phyloP scores from a whole-genome alignment of 1,284 basidiomycete genomes.

The Chalciporus sp. region DNA sequence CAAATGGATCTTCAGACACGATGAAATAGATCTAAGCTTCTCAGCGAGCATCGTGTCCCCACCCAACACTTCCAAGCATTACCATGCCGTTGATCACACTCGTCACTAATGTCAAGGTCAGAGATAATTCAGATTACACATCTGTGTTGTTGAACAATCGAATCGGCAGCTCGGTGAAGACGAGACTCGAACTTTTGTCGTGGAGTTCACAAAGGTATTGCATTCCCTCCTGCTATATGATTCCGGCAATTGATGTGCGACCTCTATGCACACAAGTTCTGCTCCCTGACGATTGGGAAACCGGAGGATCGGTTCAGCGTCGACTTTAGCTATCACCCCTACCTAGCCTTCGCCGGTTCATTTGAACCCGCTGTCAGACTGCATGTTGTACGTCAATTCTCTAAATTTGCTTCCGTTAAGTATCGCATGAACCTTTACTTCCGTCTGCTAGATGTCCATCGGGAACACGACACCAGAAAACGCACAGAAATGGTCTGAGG shows the following conservation, averaged over 20 bases:
- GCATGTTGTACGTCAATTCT: conserved; percentile 41
- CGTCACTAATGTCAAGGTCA: conserved; percentile 60
- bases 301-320: conserved; percentile 54
- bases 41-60: too few species aligned
- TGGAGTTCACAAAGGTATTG: conserved; percentile 7
- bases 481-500: conserved; percentile 56
- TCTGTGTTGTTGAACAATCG: not conserved
- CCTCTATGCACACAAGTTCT: conserved; percentile 37
- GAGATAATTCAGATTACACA: not conserved
- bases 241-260: not conserved
- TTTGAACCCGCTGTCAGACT: conserved; percentile 63
- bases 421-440: too few species aligned
- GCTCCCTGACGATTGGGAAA: conserved; percentile 44
- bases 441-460: conserved; percentile 47
- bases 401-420: too few species aligned
- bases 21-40: too few species aligned
- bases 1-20: too few species aligned
- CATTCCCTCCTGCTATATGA: not conserved
- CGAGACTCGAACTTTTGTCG: conserved; percentile 6
- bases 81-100: conserved; percentile 42
- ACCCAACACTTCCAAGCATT: not conserved
- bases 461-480: conserved; percentile 52
- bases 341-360: conserved; percentile 54
- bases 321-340: conserved; percentile 55
- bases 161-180: conserved; percentile 7